Conservation (phyloP, 1,284 basidiomycete genomes). For the Heterobasidion occidentale region DNA sequence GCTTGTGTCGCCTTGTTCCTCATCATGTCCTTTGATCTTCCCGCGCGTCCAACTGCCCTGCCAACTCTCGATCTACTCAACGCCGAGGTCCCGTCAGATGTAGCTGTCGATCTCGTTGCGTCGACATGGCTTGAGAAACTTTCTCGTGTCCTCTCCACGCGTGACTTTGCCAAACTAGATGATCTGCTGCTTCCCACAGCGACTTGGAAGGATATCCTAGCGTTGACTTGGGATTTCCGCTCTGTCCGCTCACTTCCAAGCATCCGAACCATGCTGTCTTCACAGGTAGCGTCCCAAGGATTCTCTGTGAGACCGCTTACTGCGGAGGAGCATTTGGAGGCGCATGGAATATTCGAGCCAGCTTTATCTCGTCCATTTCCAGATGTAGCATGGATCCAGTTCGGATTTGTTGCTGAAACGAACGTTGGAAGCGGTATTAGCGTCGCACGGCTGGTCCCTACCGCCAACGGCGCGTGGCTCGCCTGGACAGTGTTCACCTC, state of each 20-base stretch:
- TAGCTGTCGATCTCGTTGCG: neutral
- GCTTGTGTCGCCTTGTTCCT: too few species aligned
- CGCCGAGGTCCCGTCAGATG: neutral
- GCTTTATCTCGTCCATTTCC: conserved; percentile 36
- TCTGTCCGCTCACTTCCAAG: conserved; percentile 45
- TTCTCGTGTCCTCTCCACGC: neutral
- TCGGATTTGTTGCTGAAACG: conserved; percentile 52
- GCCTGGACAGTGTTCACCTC: conserved; percentile 49
- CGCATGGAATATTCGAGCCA: conserved; percentile 23
- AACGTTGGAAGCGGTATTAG: conserved; percentile 39
- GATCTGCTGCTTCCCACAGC: neutral
- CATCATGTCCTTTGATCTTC: neutral
- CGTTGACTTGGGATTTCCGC: conserved; percentile 60
- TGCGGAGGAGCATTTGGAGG: neutral
- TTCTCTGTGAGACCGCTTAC: conserved; percentile 22
- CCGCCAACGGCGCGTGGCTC: conserved; percentile 42
- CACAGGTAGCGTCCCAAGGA: conserved; percentile 19
- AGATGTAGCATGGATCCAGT: conserved; percentile 51
- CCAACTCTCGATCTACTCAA: neutral
- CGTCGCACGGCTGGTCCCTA: conserved; percentile 49
- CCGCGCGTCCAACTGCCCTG: too few species aligned
- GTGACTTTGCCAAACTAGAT: neutral
- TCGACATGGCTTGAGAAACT: neutral
- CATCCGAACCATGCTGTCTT: neutral
- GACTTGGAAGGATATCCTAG: conserved; percentile 52